phyloP scores from a whole-genome alignment of 345 rosid genomes.

The Euphorbia pulcherrima region DNA sequence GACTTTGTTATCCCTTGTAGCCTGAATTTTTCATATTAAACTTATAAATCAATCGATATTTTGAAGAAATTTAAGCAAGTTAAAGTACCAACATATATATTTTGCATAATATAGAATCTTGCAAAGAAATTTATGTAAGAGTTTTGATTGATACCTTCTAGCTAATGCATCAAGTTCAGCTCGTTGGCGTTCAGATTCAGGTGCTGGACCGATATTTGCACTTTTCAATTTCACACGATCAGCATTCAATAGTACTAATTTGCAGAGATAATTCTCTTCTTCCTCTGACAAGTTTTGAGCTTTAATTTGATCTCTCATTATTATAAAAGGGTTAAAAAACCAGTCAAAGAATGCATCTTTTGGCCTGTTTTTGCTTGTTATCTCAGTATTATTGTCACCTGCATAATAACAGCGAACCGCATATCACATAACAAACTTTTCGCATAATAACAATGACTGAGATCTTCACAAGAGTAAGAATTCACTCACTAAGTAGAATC shows the following conservation, averaged over 20 bases:
- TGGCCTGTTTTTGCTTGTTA: slow-evolving; percentile 70
- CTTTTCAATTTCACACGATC: slow-evolving; percentile 54
- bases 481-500: slow-evolving; percentile 59
- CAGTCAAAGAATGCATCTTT: slow-evolving; percentile 81
- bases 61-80: too few relatives aligned
- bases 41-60: background rate
- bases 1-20: slow-evolving; percentile 82
- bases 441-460: background rate
- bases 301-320: slow-evolving; percentile 82
- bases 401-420: slow-evolving; percentile 14
- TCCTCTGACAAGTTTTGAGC: slow-evolving; percentile 60
- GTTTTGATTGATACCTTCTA: slow-evolving; percentile 55
- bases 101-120: background rate
- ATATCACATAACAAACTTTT: background rate
- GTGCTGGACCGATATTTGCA: slow-evolving; percentile 44
- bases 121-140: background rate
- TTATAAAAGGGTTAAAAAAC: slow-evolving; percentile 82
- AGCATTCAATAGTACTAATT: slow-evolving; percentile 59
- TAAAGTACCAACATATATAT: too few relatives aligned
- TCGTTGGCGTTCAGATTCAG: slow-evolving; percentile 62
- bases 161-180: slow-evolving; percentile 93
- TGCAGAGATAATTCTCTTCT: slow-evolving; percentile 80
- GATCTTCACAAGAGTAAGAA: background rate
- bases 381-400: slow-evolving; percentile 59
- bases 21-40: slow-evolving; percentile 18